Percentiles rank a stretch among this genome's conserved stretches.
Evolutionary conservation across 2,329 filamentous ascomycete genomes (phyloP).

Genomic region (Xylariaceae sp.): DNA sequence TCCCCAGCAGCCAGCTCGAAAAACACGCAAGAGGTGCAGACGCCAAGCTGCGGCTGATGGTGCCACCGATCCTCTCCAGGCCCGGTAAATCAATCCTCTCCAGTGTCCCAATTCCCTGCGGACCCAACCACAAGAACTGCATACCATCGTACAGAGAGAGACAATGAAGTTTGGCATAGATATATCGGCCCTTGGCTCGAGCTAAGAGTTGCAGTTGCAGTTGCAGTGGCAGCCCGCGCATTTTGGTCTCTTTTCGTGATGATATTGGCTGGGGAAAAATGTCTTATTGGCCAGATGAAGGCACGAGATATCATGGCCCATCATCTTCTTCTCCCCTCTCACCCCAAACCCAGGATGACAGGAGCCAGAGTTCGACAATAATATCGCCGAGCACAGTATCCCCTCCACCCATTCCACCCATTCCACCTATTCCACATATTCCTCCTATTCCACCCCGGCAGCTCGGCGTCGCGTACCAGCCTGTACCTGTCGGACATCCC

Average conservation of each 20-base stretch:
- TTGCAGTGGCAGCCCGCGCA: no score
- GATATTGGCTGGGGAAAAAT: neutral
- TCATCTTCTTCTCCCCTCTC: neutral
- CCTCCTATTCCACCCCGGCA: slow-evolving; percentile 11
- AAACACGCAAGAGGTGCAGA: no score
- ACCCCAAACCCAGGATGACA: neutral
- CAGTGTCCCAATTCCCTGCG: no score
- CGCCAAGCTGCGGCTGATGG: no score
- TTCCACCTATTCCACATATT: slow-evolving; percentile 2
- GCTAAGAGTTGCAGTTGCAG: neutral
- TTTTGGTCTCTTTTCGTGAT: neutral
- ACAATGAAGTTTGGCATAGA: neutral
- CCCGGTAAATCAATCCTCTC: no score
- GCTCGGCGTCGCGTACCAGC: slow-evolving; percentile 5
- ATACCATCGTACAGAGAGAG: no score
- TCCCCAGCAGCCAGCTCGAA: no score
- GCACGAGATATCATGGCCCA: neutral
- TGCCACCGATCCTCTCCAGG: no score
- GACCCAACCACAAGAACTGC: no score
- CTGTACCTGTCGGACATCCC: neutral
- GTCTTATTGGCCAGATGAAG: neutral
- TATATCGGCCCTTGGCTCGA: neutral
- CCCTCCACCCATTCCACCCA: slow-evolving; percentile 6
- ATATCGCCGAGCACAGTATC: slow-evolving; percentile 6
- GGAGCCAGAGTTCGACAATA: neutral